Base-by-base conservation (phyloP, 2,329 filamentous ascomycete species). In the Penicillium sclerotiorum region DNA sequence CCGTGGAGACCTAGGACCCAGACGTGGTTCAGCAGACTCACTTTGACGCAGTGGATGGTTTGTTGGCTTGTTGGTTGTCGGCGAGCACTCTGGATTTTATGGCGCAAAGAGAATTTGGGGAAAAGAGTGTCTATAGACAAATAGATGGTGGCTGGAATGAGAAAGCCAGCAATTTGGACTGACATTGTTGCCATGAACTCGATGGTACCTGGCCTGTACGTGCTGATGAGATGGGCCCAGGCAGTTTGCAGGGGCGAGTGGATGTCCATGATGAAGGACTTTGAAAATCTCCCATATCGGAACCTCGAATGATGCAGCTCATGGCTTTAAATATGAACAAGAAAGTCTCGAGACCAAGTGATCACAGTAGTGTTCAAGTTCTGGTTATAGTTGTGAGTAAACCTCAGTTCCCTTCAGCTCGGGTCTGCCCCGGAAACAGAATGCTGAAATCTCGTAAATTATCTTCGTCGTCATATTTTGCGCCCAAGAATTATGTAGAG, bases 111-210 rank as follows among this genome's bases (percentile, higher is more conserved):
- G 25, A 28, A 50, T 8, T 35, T 45, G n/a, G 47, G 47, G 21
- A 42, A 45, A 18, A 41, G 5, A 37, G 25, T 22, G 45, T 45
- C 47, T 22, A 50, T 40, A 15, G 45, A 28, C 42, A 50, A 28
- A 11, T 50, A 50, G 22, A 50, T 5, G 8, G 42, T 35, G 36
- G 47, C 47, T 36, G 47, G 47, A 9, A 50, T 48, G 39, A 54
- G 44, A 28, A 54, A 51, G n/a, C 51, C 51, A 18, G 51, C 17
- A 8, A 45, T 22, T 30, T 54, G 44, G 25, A 18, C 5, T 23
- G 38, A 20, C 20, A 50, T 27, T 2, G 12, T 18, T 7, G 15
- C 20, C 25, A 28, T 28, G 7, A 28, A 12, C 12, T 28, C 25
- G 25, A 28, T 28, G 7, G 12, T 12, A 12, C 25, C 25, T 28